Evolutionary conservation across 352 stramenopile genomes (phyloP).

Genomic region (Pelagophyceae sp.): DNA sequence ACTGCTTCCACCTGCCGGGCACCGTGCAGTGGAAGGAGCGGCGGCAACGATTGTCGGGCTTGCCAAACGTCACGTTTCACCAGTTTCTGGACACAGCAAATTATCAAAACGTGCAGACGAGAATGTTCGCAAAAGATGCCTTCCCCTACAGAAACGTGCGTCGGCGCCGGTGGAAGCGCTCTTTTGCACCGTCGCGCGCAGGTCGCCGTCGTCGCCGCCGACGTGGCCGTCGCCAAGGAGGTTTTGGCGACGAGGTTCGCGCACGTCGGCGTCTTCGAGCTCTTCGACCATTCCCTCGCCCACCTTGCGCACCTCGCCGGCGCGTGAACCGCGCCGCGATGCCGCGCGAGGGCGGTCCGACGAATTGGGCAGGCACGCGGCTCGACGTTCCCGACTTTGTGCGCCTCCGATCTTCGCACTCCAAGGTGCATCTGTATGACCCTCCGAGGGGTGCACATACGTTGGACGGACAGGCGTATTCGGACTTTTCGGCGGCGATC

Average conservation of each 20-base stretch:
- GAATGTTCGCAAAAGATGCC: background rate
- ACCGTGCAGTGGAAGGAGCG: background rate
- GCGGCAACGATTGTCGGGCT: background rate
- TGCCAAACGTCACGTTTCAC: background rate
- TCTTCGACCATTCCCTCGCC: background rate
- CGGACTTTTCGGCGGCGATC: no score
- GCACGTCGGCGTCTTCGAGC: background rate
- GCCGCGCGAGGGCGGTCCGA: no score
- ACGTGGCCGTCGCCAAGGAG: background rate
- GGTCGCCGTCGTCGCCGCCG: background rate
- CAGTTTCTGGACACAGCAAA: background rate
- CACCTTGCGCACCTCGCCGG: background rate
- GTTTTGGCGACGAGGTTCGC: background rate
- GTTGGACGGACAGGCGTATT: no score
- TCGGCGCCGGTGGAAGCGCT: no score
- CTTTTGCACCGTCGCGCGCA: no score
- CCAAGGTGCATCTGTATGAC: no score
- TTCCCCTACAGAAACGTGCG: background rate
- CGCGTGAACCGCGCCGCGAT: no score
- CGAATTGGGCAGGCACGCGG: no score
- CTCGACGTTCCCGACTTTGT: no score
- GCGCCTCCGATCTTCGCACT: no score
- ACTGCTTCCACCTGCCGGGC: background rate
- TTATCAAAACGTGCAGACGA: background rate
- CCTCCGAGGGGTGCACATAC: no score